Base-by-base conservation (phyloP, 129 eudicot species). In the Artemisia annua region DNA sequence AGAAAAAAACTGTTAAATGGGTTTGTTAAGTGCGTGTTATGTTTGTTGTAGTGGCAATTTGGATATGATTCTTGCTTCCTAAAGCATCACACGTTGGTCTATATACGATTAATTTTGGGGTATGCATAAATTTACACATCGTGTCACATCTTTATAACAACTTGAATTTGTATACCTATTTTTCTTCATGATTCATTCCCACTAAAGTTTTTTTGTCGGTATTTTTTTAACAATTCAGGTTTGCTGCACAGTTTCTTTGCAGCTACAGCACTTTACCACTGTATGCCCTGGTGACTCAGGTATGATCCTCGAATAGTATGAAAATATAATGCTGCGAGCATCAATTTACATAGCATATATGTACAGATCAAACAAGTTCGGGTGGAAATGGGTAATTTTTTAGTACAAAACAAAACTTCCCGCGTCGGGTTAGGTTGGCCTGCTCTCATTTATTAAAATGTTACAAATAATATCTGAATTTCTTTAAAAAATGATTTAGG, bases 211-310 rank as follows among this genome's bases (percentile, higher is more conserved):
- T 52, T n/a, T 62, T 12, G 9, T 16, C 69, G 49, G 18, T 28
- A 14, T 69, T 5, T 19, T 30, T 30, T 13, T 50, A 50, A 43
- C 53, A 12, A 22, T 18, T 48, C 67, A 90, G 96, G 83, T 91
- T 88, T 63, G 85, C 77, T 5, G 95, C 95, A 62, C 97, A 91
- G 39, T 86, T 91, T 30, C 72, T 91, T 7, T 89, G 96, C 81
- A 83, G 95, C 83, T 85, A 92, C 69, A 91, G 93, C 80, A 92
- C 96, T 70, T 77, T 87, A 77, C 96, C 91, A 7, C 79, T 89
- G 44, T 89, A 92, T 76, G 91, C 93, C 26, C 78, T 89, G 48
- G 97, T 91, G 11, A 87, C 97, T 61, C 95, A 91, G 97, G 97
- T 89, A 89, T 20, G 48, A 58, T 51, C 66, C 26, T 20, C 11